Base-by-base conservation (phyloP, 768 basidiomycete genomes). In the Phaeolepiota aurea region DNA sequence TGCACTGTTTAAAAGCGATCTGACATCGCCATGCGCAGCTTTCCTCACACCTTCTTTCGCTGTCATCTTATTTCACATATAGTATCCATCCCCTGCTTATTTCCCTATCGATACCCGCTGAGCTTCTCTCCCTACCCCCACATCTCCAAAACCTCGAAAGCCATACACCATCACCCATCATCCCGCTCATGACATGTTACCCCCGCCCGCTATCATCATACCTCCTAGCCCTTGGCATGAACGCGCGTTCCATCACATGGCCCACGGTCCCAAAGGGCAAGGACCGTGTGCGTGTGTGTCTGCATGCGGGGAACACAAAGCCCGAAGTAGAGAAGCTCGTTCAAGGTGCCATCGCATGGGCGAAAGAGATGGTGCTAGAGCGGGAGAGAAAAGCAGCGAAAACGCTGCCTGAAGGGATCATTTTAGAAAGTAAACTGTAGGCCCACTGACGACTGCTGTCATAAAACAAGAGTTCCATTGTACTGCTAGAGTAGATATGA, bases 211-310 rank as follows among this genome's bases (percentile, higher is more conserved):
- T 96, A 18, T 82, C 91, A 0, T 65, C 75, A 1, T 73, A 80
- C 54, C 79, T 96, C 33, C 53, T 61, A 33, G 42, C 58, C 15
- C 59, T 62, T 2, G 72, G 73, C 1, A 71, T 85, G 52, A 79
- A 81, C 48, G 84, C 82, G 0, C 77, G 82, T 2, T 79, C 86
- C 3, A 89, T 91, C 31, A 79, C 76, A 7, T 84, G 82, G 68
- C 93, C 94, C 0, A 96, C 92, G 0, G 92, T 96, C 0, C 89
- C 92, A 0, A 82, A 80, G 40, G 91, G 88, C 5, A 74, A 74
- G 44, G 85, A 92, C 45, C 75, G 92, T 13, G 82, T 97, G 2
- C 62, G 93, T 2, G 75, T 97, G n/a, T 97, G 93, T 56, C 52
- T 97, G 19, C 87, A 92, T 52, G 79, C 90, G 0, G 78, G 72